Evolutionary conservation across 129 eudicot genomes (phyloP).

Genomic region (Centrapalus pauciflorus): DNA sequence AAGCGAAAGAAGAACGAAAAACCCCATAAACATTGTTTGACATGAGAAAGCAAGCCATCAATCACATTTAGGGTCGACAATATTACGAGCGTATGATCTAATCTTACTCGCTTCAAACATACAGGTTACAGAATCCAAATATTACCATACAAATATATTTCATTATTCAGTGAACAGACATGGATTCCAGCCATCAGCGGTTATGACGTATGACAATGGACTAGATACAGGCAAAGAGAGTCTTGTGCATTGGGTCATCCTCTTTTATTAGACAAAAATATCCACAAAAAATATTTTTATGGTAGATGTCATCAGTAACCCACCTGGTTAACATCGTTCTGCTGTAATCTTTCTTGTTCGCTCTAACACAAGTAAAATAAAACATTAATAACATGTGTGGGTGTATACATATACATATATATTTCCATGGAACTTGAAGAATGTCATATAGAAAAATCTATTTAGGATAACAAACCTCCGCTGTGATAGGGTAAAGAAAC

Average conservation of each 20-base stretch:
- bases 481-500: constrained; percentile 71
- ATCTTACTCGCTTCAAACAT: neutral
- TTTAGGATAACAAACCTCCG: constrained; percentile 38
- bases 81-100: neutral
- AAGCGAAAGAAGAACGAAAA: neutral
- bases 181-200: neutral
- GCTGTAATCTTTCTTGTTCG: constrained; percentile 76
- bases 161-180: neutral
- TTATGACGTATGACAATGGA: neutral
- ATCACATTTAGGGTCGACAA: neutral
- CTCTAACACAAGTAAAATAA: constrained; percentile 35
- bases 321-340: constrained; percentile 51
- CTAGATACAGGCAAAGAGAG: neutral
- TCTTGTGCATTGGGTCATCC: neutral
- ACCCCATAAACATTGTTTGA: neutral
- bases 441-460: neutral
- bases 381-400: neutral
- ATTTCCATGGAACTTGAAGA: neutral
- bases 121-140: neutral
- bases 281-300: neutral
- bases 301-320: neutral
- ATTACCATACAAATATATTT: neutral
- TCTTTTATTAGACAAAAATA: neutral
- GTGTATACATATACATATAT: too few species aligned
- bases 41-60: neutral